A percentile compares a stretch with the other conserved stretches of the same genome.
phyloP scores from a whole-genome alignment of 148 eudicot species.

The Rhododendron griersonianum region DNA sequence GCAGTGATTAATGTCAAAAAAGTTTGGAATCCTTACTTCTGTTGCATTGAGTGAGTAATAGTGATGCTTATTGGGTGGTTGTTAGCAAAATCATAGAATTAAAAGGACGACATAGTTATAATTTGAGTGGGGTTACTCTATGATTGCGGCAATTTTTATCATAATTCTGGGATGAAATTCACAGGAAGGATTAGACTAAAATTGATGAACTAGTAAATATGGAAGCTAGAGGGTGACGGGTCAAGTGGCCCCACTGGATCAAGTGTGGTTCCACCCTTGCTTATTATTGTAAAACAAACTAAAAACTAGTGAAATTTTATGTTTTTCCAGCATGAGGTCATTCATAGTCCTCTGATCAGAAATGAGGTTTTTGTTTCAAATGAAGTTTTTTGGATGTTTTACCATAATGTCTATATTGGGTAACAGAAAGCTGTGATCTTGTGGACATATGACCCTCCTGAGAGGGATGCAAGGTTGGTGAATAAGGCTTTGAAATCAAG shows the following conservation, averaged over 20 bases:
- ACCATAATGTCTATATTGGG: background rate
- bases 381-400: background rate
- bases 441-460: slow-evolving; percentile 86
- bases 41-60: background rate
- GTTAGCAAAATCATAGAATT: background rate
- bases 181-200: background rate
- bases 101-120: background rate
- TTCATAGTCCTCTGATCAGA: background rate
- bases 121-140: background rate
- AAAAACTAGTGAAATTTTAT: background rate
- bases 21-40: background rate
- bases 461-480: slow-evolving; percentile 71
- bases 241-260: background rate
- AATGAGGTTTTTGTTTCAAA: too few relatives aligned
- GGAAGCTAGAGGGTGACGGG: background rate
- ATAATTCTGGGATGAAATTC: background rate
- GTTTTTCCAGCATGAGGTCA: background rate
- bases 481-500: slow-evolving; percentile 49
- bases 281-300: background rate
- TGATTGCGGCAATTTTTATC: background rate
- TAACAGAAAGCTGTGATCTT: slow-evolving; percentile 58
- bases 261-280: background rate
- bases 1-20: background rate
- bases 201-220: background rate
- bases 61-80: background rate